phyloP scores from a whole-genome alignment of 1,139 yeast species.

The Debaryomyces sp. region DNA sequence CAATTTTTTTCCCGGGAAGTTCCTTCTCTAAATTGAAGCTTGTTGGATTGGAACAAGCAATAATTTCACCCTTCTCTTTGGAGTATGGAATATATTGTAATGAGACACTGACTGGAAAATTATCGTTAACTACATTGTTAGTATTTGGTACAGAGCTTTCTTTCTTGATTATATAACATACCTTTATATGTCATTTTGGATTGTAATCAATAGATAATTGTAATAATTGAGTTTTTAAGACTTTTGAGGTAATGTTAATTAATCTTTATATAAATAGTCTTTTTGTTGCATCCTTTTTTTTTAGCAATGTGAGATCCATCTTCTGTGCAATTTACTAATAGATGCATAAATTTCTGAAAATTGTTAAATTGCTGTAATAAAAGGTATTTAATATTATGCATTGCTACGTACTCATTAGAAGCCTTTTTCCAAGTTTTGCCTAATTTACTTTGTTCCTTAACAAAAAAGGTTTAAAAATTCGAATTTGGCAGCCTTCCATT shows the following conservation, averaged over 20 bases:
- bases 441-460: neutral
- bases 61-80: neutral
- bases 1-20: constrained; percentile 17
- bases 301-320: neutral
- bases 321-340: neutral
- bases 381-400: neutral
- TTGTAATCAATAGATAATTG: neutral
- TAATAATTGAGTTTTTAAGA: neutral
- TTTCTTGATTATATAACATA: neutral
- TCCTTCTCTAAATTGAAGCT: neutral
- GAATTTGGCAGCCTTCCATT: neutral
- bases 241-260: neutral
- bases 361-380: neutral
- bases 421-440: neutral
- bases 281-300: too few relatives aligned
- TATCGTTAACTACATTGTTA: constrained; percentile 2
- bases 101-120: constrained; percentile 16
- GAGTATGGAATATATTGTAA: constrained; percentile 17
- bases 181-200: neutral
- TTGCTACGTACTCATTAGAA: neutral
- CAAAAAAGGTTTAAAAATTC: neutral
- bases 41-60: neutral
- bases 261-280: neutral
- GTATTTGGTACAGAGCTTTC: neutral
- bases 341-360: neutral